Evolutionary conservation across 345 rosid genomes (phyloP).

Genomic region (Luvunga scandens): DNA sequence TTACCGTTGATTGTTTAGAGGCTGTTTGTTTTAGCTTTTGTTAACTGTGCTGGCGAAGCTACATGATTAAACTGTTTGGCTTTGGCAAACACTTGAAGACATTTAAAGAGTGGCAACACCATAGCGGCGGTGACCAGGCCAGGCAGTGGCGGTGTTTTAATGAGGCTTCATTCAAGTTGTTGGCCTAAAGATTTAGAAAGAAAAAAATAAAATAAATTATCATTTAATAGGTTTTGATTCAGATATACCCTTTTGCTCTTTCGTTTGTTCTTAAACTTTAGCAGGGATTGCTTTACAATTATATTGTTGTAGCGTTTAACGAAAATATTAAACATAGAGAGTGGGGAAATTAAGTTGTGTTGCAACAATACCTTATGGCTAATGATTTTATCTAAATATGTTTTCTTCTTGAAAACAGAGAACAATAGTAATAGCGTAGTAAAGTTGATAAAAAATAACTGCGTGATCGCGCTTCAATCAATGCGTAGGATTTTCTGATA

Average conservation of each 20-base stretch:
- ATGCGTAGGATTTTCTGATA: neutral
- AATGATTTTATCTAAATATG: neutral
- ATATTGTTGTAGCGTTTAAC: neutral
- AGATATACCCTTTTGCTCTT: neutral
- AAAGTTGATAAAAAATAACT: slow-evolving; percentile 15
- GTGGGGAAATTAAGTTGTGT: neutral
- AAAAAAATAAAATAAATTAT: neutral
- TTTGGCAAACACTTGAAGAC: too few relatives aligned
- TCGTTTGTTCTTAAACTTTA: neutral
- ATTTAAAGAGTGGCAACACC: too few relatives aligned
- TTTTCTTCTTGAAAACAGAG: neutral
- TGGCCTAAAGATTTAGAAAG: neutral
- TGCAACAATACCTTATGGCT: neutral
- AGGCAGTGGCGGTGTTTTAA: neutral
- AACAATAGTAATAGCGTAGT: neutral
- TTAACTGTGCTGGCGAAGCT: neutral
- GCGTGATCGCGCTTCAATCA: slow-evolving; percentile 20
- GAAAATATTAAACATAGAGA: neutral
- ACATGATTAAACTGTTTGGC: too few relatives aligned
- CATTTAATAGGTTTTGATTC: neutral
- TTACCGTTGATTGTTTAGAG: neutral
- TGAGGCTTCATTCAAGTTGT: neutral
- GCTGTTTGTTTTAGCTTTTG: neutral
- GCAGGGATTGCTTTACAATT: neutral
- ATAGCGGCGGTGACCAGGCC: too few relatives aligned